Conservation (phyloP, 2,329 filamentous ascomycete genomes). For the Cercospora zeae-maydis region DNA sequence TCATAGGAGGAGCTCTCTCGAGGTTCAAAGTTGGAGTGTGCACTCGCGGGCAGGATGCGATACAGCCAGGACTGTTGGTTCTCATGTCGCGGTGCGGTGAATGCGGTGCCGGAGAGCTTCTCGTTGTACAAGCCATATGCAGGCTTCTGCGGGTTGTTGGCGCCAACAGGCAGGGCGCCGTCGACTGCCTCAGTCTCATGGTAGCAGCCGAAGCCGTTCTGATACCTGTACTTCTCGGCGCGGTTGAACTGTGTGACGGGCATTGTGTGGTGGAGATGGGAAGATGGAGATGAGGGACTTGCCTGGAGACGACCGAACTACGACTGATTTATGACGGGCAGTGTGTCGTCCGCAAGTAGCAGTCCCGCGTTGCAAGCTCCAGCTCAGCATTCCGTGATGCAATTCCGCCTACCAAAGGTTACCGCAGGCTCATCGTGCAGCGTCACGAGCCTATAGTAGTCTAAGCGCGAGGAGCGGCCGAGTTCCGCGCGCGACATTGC, state of each 20-base stretch:
- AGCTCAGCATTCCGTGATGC: conserved; percentile 1
- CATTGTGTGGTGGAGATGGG: conserved; percentile 44
- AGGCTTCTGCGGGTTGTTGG: conserved; percentile 79
- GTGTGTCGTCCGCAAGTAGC: not conserved
- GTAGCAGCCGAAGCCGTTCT: conserved; percentile 72
- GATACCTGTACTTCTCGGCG: conserved; percentile 70
- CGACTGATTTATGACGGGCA: not conserved
- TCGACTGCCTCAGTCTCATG: conserved; percentile 77
- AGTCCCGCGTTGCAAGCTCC: not conserved
- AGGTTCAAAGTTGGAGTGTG: conserved; percentile 53
- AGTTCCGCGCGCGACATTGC: not conserved
- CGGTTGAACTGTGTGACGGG: conserved; percentile 61
- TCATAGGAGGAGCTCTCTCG: conserved; percentile 49
- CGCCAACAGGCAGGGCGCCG: conserved; percentile 68
- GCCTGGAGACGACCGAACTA: not conserved
- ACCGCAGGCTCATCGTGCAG: conserved; percentile 4
- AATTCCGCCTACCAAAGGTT: conserved; percentile 5
- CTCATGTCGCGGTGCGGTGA: conserved; percentile 54
- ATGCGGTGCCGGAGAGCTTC: conserved; percentile 59
- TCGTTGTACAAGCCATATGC: conserved; percentile 78
- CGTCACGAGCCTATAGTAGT: too few relatives aligned
- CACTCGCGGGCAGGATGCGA: conserved; percentile 56
- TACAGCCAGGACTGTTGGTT: conserved; percentile 61
- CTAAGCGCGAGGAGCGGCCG: not conserved
- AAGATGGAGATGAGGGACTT: not conserved